Evolutionary conservation across 176 grass and related monocot species (phyloP).

Genomic region (Oryza longistaminata): DNA sequence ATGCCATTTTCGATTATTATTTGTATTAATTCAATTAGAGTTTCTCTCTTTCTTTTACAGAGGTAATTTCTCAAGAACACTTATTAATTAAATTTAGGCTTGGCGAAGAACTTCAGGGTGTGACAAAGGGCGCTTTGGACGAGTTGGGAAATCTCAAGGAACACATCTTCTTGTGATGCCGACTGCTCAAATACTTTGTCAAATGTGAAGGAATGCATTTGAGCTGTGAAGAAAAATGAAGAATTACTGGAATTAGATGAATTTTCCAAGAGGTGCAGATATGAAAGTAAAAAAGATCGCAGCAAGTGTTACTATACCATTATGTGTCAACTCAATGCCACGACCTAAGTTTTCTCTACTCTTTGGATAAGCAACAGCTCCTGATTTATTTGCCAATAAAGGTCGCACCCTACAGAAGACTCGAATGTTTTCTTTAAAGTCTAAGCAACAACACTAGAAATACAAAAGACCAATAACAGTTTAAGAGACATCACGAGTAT

Average conservation of each 20-base stretch:
- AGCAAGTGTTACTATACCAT: constrained; percentile 40
- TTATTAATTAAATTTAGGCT: no score
- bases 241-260: not conserved
- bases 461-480: not conserved
- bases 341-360: constrained; percentile 58
- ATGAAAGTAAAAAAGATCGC: not conserved
- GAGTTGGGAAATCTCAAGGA: constrained; percentile 90
- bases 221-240: constrained; percentile 45
- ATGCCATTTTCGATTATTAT: no score
- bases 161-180: constrained; percentile 87
- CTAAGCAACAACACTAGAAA: constrained; percentile 1
- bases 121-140: constrained; percentile 89
- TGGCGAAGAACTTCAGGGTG: no score
- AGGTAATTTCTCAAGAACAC: no score
- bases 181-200: constrained; percentile 81
- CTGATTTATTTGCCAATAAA: constrained; percentile 50
- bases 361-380: constrained; percentile 71
- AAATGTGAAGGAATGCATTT: constrained; percentile 83
- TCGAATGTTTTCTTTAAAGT: constrained; percentile 84
- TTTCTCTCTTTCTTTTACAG: no score
- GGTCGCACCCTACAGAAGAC: constrained; percentile 92
- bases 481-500: constrained; percentile 55
- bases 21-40: no score
- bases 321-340: constrained; percentile 75
- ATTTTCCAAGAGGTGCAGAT: not conserved